Conservation (phyloP, 2,329 filamentous ascomycete genomes). For the Penicillium sp. region DNA sequence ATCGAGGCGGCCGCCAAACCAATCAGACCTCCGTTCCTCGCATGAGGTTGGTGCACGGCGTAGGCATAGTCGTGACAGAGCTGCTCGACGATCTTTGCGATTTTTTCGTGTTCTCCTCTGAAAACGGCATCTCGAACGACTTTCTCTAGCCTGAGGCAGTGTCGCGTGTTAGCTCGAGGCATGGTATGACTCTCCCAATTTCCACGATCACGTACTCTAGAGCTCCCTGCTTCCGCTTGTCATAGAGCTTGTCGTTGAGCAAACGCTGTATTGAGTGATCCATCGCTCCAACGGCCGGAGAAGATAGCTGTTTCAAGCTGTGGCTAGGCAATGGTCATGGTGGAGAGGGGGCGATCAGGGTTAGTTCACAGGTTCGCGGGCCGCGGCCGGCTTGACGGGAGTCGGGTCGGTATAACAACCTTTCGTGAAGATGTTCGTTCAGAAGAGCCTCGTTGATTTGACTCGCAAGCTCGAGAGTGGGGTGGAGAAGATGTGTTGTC, state of each 20-base stretch:
- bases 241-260: constrained; percentile 97
- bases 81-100: constrained; percentile 88
- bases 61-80: constrained; percentile 98
- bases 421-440: background rate
- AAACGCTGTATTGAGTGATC: constrained; percentile 86
- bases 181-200: background rate
- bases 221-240: constrained; percentile 94
- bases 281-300: constrained; percentile 57
- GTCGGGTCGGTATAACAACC: background rate
- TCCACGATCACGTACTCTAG: constrained; percentile 70
- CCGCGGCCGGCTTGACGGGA: background rate
- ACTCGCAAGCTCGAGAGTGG: constrained; percentile 6
- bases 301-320: constrained; percentile 25
- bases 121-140: constrained; percentile 82
- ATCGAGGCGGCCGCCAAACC: constrained; percentile 94
- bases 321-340: constrained; percentile 31
- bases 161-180: constrained; percentile 8
- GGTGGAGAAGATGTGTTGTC: constrained; percentile 22
- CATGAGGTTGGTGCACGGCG: constrained; percentile 94
- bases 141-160: constrained; percentile 71
- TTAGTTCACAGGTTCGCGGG: constrained; percentile 3
- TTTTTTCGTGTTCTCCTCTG: constrained; percentile 73
- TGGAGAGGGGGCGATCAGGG: constrained; percentile 15
- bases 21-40: constrained; percentile 93
- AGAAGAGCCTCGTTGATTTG: background rate